Evolutionary conservation across 768 basidiomycete species (phyloP), one percentile per base, ranked within the genome.

Genomic region (Clitopilus passeckerianus): DNA sequence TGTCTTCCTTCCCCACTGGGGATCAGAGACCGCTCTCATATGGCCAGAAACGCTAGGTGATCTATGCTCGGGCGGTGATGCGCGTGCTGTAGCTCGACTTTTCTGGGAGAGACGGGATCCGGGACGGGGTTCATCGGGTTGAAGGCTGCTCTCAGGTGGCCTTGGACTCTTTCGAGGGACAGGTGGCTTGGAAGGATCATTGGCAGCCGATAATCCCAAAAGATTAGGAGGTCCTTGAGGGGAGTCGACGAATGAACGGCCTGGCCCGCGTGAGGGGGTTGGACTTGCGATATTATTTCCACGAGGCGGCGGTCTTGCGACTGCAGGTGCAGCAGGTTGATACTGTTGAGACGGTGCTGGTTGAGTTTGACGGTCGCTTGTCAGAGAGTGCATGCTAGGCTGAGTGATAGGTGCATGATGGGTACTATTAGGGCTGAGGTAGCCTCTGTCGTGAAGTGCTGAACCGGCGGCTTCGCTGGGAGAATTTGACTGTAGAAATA

Each of bases 381-480:
- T 18, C 4, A 50, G 46, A 12, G 46, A 50, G 18, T 50, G 46
- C 20, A 50, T 50, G 46, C 46, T 50, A 37, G 59, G 61, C 34
- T 46, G 24, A 24, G 57, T 35, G 18, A 58, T 41, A 16, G 50
- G 59, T 9, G 15, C 23, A 16, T 52, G 43, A 8, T 3, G 24
- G 9, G 37, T 54, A 33, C 50, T 37, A 23, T 52, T 46, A 23
- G 65, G 65, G 55, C 62, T 66, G 9, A 68, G 58, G 27, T 62
- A 58, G 23, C 57, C 57, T 7, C 33, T 58, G 34, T 58, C 59
- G 7, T 37, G 58, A 22, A 55, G 60, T 16, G 20, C 59, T 53
- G 63, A 62, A n/a, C 57, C 22, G 12, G 58, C 46, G 7, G 61
- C 59, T 8, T 66, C 65, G 30, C 53, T 68, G 16, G 67, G 65